phyloP scores from a whole-genome alignment of 2,329 filamentous ascomycete genomes.

The Aspergillus thermomutatus region DNA sequence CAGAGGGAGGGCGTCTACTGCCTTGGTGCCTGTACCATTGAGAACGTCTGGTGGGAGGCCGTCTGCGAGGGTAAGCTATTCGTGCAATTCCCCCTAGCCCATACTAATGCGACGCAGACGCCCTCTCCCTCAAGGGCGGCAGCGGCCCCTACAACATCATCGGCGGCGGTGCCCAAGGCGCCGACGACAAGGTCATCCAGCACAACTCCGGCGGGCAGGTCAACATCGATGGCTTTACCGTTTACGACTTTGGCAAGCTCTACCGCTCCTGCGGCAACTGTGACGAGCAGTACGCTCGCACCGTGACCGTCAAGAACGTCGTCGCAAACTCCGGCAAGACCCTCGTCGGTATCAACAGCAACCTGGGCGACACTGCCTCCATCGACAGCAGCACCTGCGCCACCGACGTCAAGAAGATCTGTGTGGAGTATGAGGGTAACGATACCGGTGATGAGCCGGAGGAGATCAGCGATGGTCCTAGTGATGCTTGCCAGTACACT shows the following conservation, averaged over 20 bases:
- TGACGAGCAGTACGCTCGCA: constrained; percentile 28
- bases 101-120: constrained; percentile 17
- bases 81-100: not conserved
- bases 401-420: constrained; percentile 32
- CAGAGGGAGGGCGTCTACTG: constrained; percentile 42
- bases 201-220: constrained; percentile 34
- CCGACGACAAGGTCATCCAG: constrained; percentile 37
- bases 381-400: constrained; percentile 16
- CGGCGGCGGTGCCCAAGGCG: constrained; percentile 34
- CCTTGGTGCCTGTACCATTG: constrained; percentile 26
- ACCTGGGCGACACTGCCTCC: constrained; percentile 36
- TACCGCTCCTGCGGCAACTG: constrained; percentile 50
- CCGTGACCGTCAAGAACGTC: constrained; percentile 29
- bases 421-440: constrained; percentile 31
- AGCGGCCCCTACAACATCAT: constrained; percentile 32
- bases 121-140: constrained; percentile 34
- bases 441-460: constrained; percentile 1
- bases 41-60: constrained; percentile 36
- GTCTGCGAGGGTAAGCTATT: constrained; percentile 40
- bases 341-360: constrained; percentile 39
- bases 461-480: not conserved
- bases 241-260: constrained; percentile 42
- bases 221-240: constrained; percentile 36
- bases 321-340: constrained; percentile 27
- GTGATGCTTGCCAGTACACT: not conserved